Base-by-base conservation (phyloP, 345 rosid genomes). In the Durio zibethinus region DNA sequence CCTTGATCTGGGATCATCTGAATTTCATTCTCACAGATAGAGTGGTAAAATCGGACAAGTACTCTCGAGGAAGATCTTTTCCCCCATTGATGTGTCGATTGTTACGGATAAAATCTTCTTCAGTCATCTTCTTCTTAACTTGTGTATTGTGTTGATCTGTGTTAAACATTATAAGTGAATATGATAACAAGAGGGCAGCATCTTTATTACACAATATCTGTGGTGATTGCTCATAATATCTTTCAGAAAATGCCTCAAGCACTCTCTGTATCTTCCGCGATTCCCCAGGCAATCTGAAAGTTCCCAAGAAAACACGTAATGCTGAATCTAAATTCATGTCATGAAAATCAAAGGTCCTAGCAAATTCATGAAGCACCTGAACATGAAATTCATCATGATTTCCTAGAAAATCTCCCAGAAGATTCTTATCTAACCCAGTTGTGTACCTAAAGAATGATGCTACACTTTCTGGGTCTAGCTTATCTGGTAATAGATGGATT, bases 241-340 rank as follows among this genome's bases (percentile, higher is more conserved):
- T 83, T 83, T 90, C 93, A 78, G 93, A 84, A 86, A 91, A 91
- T n/a, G 97, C 97, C 82, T 91, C 97, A 36, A 91, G 91, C 72
- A 91, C 92, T 81, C 97, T 85, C 73, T 90, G 89, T 79, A 91
- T 91, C 85, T 91, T 91, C 86, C 90, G 97, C 29, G 93, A 86
- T 82, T 91, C 97, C 1, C 93, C 97, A 71, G 97, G 92, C 81
- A 91, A 80, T 76, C 92, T 86, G 79, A 91, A 91, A 45, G 92
- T 88, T 69, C 90, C 97, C 66, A 91, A 81, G 79, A 91, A 90
- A 48, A 88, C 86, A 73, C 97, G 90, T 87, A 91, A 79, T 9
- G 97, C 97, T 15, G 81, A 81, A 82, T 89, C 97, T 63, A 91
- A 76, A 83, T 73, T 90, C 93, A 91, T 88, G 61, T 77, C 89